A percentile compares a stretch with the other conserved stretches of the same genome.
phyloP scores from a whole-genome alignment of 305 asterid genomes.

The Stenogyne calaminthoides region DNA sequence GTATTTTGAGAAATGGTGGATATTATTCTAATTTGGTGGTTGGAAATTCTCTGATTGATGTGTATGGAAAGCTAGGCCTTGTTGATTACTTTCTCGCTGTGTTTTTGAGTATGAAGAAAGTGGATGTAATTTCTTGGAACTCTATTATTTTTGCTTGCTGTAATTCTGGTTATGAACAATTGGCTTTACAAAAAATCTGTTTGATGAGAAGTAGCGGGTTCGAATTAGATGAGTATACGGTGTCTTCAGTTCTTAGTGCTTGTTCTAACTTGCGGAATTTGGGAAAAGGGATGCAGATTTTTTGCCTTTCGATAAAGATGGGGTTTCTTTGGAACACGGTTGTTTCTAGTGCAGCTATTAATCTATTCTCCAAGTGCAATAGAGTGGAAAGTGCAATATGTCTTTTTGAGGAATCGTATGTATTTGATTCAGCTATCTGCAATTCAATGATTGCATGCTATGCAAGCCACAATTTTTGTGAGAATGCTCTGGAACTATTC shows the following conservation, averaged over 20 bases:
- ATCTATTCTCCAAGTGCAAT: conserved; percentile 66
- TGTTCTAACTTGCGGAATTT: conserved; percentile 58
- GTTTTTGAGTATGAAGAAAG: conserved; percentile 54
- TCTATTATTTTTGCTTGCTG: conserved; percentile 69
- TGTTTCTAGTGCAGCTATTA: conserved; percentile 71
- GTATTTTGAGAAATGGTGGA: conserved; percentile 49
- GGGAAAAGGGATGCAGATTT: conserved; percentile 61
- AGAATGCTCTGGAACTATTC: conserved; percentile 51
- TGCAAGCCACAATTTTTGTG: conserved; percentile 48
- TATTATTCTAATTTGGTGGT: conserved; percentile 52
- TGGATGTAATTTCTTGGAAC: conserved; percentile 76
- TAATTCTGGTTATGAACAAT: conserved; percentile 44
- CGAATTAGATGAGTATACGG: conserved; percentile 55
- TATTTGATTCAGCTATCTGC: conserved; percentile 53
- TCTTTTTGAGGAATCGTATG: conserved; percentile 43
- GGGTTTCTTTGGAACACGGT: conserved; percentile 56
- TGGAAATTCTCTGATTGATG: conserved; percentile 66
- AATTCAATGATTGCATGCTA: conserved; percentile 74
- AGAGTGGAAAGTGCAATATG: conserved; percentile 47
- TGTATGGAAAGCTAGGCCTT: conserved; percentile 68
- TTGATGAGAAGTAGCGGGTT: conserved; percentile 49
- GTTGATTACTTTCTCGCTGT: conserved; percentile 61
- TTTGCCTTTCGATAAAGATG: conserved; percentile 58
- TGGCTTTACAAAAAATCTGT: conserved; percentile 43
- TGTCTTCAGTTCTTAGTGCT: conserved; percentile 53